Conservation (phyloP, 176 grass and related monocot genomes). For the Triticum monococcum region DNA sequence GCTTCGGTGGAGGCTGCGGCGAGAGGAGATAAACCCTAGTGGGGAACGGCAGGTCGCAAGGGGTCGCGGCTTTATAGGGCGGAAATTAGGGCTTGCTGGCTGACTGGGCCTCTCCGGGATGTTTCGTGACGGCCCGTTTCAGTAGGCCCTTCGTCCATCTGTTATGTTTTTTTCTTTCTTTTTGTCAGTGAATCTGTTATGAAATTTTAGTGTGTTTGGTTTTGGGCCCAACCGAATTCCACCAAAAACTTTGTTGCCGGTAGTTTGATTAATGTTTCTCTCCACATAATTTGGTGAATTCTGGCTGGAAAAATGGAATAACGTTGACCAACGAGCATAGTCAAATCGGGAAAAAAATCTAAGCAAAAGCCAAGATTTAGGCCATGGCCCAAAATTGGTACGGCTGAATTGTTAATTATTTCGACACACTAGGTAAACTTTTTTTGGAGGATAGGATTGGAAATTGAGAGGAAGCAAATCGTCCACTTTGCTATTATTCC, state of each 20-base stretch:
- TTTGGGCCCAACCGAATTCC: too few species aligned
- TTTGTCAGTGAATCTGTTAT: too few species aligned
- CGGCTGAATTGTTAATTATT: not conserved
- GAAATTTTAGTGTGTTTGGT: too few species aligned
- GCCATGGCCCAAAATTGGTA: not conserved
- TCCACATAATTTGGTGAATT: not conserved
- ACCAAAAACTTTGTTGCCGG: not conserved
- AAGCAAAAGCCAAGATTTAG: not conserved
- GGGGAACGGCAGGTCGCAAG: not conserved
- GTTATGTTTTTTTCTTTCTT: not conserved
- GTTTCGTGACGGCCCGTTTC: not conserved
- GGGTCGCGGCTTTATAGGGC: conserved; percentile 22
- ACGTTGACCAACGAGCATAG: not conserved
- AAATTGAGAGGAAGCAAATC: too few species aligned
- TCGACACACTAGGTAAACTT: not conserved
- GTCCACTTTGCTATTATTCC: too few species aligned
- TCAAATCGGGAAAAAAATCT: not conserved
- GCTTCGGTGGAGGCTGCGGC: conserved; percentile 33
- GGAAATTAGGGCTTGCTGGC: conserved; percentile 12
- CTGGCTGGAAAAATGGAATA: not conserved
- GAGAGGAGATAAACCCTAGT: conserved; percentile 44
- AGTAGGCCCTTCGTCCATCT: not conserved
- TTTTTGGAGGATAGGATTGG: not conserved
- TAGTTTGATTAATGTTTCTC: not conserved
- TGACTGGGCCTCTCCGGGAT: not conserved